phyloP scores from a whole-genome alignment of 75 land plant genomes.

The Picea sitchensis region DNA sequence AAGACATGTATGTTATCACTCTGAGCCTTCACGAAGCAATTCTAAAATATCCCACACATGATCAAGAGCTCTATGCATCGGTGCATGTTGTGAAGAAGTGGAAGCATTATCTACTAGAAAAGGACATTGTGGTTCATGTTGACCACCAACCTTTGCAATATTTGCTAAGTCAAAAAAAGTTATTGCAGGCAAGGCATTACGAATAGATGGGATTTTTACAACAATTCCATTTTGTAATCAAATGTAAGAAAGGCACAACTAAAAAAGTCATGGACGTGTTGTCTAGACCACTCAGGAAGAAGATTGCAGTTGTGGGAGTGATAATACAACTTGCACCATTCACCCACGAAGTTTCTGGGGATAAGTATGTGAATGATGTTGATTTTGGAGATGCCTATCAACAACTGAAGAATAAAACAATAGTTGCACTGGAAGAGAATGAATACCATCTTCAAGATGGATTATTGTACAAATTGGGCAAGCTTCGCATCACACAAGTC shows the following conservation, averaged over 20 bases:
- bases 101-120: neutral
- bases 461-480: neutral
- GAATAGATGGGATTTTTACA: neutral
- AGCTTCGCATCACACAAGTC: neutral
- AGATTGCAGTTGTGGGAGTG: neutral
- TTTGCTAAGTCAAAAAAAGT: neutral
- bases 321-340: neutral
- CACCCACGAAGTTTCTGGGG: neutral
- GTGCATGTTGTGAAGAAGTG: neutral
- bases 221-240: neutral
- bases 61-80: neutral
- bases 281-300: neutral
- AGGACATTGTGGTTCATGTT: neutral
- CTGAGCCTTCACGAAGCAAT: neutral
- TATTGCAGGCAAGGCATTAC: neutral
- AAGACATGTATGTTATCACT: neutral
- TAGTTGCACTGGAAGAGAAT: neutral
- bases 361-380: neutral
- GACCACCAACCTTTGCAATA: neutral
- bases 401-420: neutral
- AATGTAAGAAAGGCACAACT: neutral
- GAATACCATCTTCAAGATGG: neutral
- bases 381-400: neutral
- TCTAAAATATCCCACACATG: neutral
- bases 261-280: neutral